Evolutionary conservation across 192 early-diverging fungal genomes (phyloP).

Genomic region (Backusella macrospora): DNA sequence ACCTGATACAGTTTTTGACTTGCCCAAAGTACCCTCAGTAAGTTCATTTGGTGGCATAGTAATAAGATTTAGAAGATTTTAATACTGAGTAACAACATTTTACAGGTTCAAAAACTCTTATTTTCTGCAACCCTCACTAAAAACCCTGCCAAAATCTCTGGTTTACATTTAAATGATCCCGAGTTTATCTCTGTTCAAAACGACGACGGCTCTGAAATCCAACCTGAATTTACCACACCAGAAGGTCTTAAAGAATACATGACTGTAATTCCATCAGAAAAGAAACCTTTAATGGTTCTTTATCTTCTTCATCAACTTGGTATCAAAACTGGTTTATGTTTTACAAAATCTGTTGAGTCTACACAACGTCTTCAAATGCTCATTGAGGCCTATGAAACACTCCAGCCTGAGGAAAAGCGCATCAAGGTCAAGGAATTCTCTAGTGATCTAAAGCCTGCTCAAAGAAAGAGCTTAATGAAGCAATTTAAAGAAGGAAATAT

Average conservation of each 20-base stretch:
- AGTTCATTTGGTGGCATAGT: neutral
- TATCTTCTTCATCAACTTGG: constrained; percentile 72
- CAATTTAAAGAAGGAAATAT: constrained; percentile 71
- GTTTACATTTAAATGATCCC: constrained; percentile 78
- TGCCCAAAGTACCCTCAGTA: constrained; percentile 49
- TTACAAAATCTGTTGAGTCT: constrained; percentile 90
- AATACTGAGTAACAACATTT: neutral
- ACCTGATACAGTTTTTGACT: constrained; percentile 52
- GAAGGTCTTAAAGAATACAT: constrained; percentile 72
- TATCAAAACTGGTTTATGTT: constrained; percentile 72
- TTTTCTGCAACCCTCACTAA: constrained; percentile 95
- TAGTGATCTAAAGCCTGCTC: constrained; percentile 65
- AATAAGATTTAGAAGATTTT: neutral
- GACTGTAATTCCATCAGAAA: constrained; percentile 60
- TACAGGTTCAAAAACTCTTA: constrained; percentile 85
- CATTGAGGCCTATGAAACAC: constrained; percentile 60
- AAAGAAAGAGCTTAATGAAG: constrained; percentile 64
- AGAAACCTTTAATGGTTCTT: constrained; percentile 86
- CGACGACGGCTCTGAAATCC: constrained; percentile 43
- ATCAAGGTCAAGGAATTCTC: constrained; percentile 71
- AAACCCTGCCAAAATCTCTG: constrained; percentile 91
- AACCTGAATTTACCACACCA: constrained; percentile 55
- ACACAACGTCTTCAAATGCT: constrained; percentile 81
- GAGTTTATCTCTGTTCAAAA: constrained; percentile 77
- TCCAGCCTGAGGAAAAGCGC: neutral